Base-by-base conservation (phyloP, 2,329 filamentous ascomycete genomes). In the Aspergillus fumigatus region DNA sequence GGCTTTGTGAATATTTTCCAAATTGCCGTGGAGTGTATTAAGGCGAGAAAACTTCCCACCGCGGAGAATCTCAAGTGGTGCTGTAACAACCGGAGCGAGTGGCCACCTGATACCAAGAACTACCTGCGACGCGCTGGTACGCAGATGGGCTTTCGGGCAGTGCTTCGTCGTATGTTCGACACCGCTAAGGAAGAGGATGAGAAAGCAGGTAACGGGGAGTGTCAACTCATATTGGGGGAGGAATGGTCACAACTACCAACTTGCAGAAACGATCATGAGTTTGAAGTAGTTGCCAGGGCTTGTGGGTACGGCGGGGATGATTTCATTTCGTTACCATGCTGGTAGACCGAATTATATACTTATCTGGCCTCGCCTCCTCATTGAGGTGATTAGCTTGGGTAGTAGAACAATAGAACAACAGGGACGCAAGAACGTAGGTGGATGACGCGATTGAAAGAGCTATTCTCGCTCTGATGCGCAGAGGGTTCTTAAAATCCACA, bases 251-350 rank as follows among this genome's bases (percentile, higher is more conserved):
- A 48, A 19, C 51, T 73, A 48, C 64, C 66, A 41, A 58, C 59
- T 51, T 75, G 72, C 61, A 66, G 72, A 55, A 74, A 75, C 55
- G 71, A 74, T 56, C 60, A 67, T 58, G 71, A 75, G 58, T 74
- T 72, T 64, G 67, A 64, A 26, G 69, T 70, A 56, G 67, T 70
- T 51, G 67, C 65, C 52, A 55, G 62, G 50, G 58, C 57, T 40
- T 72, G 67, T 56, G 68, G 64, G 48, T 63, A 61, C 48, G 49
- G 41, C 35, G 27, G 21, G 21, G 54, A 57, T 57, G 43, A 57
- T 52, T 27, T 53, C 10, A 51, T 52, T 41, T 56, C 48, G 41
- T 52, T 56, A 41, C 26, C 27, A 50, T 52, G 27, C 2, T 41
- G 35, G 45, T 53, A 57, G 55, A 57, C 38, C 10, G 38, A 53